Evolutionary conservation across 31 red algal species (phyloP), one percentile per base, ranked within the genome.

Genomic region (Asparagopsis taxiformis): DNA sequence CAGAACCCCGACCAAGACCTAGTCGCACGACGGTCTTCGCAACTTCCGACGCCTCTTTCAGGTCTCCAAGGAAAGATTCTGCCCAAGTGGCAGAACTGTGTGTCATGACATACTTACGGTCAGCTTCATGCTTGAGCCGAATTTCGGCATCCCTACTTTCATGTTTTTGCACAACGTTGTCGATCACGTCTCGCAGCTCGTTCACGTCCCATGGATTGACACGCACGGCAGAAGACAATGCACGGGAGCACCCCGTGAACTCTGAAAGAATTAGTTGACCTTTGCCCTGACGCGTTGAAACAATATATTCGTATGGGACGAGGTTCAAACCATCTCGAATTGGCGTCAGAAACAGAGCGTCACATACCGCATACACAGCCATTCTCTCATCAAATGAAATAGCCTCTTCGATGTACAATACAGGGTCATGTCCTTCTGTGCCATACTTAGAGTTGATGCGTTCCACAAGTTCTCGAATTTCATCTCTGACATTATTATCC

Each of bases 311-410:
- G 63, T 94, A 94, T 0, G 96, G 96, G 43, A 99, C 85, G 36
- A 99, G 71, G 60, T 99, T 99, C 32, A 99, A 56, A 51, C 96
- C 96, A 54, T 99, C 96, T 24, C 96, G 89, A 62, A 99, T 99
- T n/a, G 96, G 96, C 20, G 96, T 99, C 21, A 99, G 37, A 35
- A 94, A 46, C 32, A 99, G 36, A 17, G 76, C 91, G 38, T 99
- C 91, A 34, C 80, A 79, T 13, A 80, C 63, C 19, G 72, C 75
- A 54, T 94, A 99, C 10, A 99, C 68, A 41, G 96, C 96, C 11
- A 94, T 85, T 37, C n/a, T n/a, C n/a, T n/a, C n/a, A n/a, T n/a
- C n/a, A n/a, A n/a, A n/a, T n/a, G n/a, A n/a, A n/a, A n/a, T n/a
- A n/a, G n/a, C n/a, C n/a, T n/a, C n/a, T n/a, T n/a, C n/a, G n/a